phyloP scores from a whole-genome alignment of 1,139 yeast species.

The Candida tunisiensis region DNA sequence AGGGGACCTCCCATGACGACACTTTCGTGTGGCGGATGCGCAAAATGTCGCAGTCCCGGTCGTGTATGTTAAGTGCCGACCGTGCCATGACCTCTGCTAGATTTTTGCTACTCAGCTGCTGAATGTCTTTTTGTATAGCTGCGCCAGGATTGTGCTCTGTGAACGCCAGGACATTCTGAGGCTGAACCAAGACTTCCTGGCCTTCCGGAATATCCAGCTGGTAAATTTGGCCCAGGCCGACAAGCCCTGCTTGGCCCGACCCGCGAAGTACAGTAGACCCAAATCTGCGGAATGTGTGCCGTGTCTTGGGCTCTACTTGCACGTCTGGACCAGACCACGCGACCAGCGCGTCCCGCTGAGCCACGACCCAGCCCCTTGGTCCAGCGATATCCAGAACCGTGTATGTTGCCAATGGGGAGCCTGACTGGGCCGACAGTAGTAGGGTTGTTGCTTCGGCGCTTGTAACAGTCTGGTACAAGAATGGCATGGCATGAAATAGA shows the following conservation, averaged over 20 bases:
- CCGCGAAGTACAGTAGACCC: conserved; percentile 15
- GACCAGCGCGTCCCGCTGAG: conserved; percentile 16
- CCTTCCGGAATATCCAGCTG: conserved; percentile 13
- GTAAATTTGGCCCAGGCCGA: conserved; percentile 19
- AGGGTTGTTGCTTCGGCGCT: conserved; percentile 11
- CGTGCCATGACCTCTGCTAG: too few species aligned
- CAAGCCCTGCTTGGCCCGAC: conserved; percentile 16
- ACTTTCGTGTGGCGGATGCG: too few species aligned
- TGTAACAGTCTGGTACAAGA: conserved; percentile 11
- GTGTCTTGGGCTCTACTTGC: conserved; percentile 4
- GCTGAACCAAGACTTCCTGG: conserved; percentile 16
- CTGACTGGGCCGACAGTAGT: conserved; percentile 5
- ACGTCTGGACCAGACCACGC: conserved; percentile 18
- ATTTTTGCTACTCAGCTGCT: too few species aligned
- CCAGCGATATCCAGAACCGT: conserved; percentile 13
- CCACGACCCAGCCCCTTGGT: conserved; percentile 14
- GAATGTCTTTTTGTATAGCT: too few species aligned
- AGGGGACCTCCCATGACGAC: too few species aligned
- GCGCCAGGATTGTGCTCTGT: too few species aligned
- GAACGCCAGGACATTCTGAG: conserved; percentile 17
- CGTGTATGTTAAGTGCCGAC: too few species aligned
- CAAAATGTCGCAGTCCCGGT: too few species aligned
- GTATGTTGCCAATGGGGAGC: conserved; percentile 5
- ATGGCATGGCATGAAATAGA: conserved; percentile 7
- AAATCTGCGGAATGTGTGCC: conserved; percentile 9